phyloP scores from a whole-genome alignment of 495 filamentous ascomycete genomes.

The Penicillium soppii region DNA sequence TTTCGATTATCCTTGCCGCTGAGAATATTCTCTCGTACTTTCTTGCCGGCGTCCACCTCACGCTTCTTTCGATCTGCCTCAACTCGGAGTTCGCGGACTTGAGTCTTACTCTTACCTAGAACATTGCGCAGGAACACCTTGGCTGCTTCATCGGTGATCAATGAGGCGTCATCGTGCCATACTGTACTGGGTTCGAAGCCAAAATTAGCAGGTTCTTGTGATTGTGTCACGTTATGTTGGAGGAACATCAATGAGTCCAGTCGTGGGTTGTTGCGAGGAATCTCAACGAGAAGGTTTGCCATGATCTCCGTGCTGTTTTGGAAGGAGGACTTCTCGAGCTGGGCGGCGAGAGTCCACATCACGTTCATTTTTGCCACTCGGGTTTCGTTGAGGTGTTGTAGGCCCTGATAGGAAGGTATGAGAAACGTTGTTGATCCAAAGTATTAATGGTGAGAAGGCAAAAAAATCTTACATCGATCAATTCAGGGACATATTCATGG shows the following conservation, averaged over 20 bases:
- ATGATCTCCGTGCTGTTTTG: slow-evolving; percentile 69
- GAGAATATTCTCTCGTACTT: slow-evolving; percentile 68
- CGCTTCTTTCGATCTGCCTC: slow-evolving; percentile 80
- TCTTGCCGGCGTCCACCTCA: slow-evolving; percentile 75
- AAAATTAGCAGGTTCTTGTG: slow-evolving; percentile 80
- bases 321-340: slow-evolving; percentile 74
- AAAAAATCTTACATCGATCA: slow-evolving; percentile 80
- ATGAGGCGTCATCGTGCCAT: slow-evolving; percentile 89
- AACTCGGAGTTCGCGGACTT: slow-evolving; percentile 72
- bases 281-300: slow-evolving; percentile 70
- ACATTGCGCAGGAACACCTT: slow-evolving; percentile 91
- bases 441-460: not conserved
- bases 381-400: slow-evolving; percentile 91
- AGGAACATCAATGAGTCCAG: slow-evolving; percentile 98
- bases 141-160: slow-evolving; percentile 78
- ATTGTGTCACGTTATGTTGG: slow-evolving; percentile 78
- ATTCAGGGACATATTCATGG: slow-evolving; percentile 91
- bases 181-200: slow-evolving; percentile 92
- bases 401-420: slow-evolving; percentile 43
- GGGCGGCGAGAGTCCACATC: slow-evolving; percentile 76
- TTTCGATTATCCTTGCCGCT: slow-evolving; percentile 82
- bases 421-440: not conserved
- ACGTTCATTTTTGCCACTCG: slow-evolving; percentile 77
- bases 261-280: slow-evolving; percentile 81
- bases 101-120: slow-evolving; percentile 82